Percentiles rank a stretch among this genome's conserved stretches.
These are phyloP conservation scores for Phytophthora lateralis DNA, from an alignment of 352 stramenopile species.

Conservation along the genomic window DNA sequence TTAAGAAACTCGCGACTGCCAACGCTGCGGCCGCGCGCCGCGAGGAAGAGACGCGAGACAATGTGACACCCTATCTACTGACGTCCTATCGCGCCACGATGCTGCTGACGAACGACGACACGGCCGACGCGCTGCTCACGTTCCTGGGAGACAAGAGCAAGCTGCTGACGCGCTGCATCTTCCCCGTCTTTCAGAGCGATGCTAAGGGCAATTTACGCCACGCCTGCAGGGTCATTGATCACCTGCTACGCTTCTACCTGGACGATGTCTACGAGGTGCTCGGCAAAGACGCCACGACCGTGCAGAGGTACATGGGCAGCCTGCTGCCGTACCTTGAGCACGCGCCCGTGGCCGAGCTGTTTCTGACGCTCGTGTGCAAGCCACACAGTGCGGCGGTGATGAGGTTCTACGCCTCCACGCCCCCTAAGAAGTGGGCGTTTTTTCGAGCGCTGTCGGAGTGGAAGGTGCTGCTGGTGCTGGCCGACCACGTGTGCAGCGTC, in stretches of 20 bases:
- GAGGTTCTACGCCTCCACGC: conserved; percentile 69
- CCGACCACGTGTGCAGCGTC: conserved; percentile 74
- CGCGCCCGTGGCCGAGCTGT: conserved; percentile 83
- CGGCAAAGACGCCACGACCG: conserved; percentile 58
- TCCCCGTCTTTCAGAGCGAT: conserved; percentile 77
- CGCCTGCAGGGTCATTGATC: conserved; percentile 88
- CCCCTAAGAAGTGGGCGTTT: conserved; percentile 88
- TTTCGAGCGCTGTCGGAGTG: conserved; percentile 87
- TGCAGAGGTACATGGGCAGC: conserved; percentile 80
- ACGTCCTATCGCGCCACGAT: conserved; percentile 88
- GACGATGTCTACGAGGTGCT: conserved; percentile 90
- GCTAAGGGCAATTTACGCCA: conserved; percentile 84
- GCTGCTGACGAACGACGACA: conserved; percentile 88
- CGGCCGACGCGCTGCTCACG: conserved; percentile 75
- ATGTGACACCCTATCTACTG: conserved; percentile 70
- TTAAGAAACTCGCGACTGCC: conserved; percentile 28
- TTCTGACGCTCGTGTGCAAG: conserved; percentile 88
- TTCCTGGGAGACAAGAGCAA: conserved; percentile 85
- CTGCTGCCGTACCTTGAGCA: conserved; percentile 87
- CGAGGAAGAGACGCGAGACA: conserved; percentile 36
- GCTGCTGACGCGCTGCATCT: conserved; percentile 80
- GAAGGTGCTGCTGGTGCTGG: conserved; percentile 88
- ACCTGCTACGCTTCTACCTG: conserved; percentile 83
- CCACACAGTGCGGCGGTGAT: conserved; percentile 77
- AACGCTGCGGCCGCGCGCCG: conserved; percentile 12